Evolutionary conservation across 306 rosid genomes (phyloP).

Genomic region (Abrus pulchellus): DNA sequence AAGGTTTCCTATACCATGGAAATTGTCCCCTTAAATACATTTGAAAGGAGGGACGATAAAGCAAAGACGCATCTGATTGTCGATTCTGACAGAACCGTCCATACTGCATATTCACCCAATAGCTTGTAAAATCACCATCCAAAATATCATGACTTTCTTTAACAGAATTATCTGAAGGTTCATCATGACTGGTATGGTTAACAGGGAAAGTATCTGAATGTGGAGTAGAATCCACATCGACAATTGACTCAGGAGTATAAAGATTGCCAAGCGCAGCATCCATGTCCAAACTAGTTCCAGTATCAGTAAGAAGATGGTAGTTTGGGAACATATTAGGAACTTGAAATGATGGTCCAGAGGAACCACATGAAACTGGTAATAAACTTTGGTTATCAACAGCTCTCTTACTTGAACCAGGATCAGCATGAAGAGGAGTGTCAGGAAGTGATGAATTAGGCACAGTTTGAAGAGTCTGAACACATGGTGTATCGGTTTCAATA

Average conservation of each 20-base stretch:
- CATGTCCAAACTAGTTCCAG: constrained; percentile 56
- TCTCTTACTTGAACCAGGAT: constrained; percentile 59
- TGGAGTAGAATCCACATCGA: constrained; percentile 50
- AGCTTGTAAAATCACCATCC: constrained; percentile 61
- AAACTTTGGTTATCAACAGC: constrained; percentile 55
- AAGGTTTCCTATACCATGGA: constrained; percentile 61
- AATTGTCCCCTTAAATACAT: constrained; percentile 53
- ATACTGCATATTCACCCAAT: constrained; percentile 65
- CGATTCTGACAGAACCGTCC: constrained; percentile 63
- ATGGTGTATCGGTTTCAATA: constrained; percentile 50
- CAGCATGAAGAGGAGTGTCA: constrained; percentile 50
- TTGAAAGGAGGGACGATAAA: constrained; percentile 50
- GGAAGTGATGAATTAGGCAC: constrained; percentile 59
- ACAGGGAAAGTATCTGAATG: constrained; percentile 42
- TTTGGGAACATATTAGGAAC: constrained; percentile 58
- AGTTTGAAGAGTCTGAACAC: constrained; percentile 59
- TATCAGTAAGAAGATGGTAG: constrained; percentile 57
- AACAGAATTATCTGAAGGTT: constrained; percentile 51
- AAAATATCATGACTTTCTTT: constrained; percentile 60
- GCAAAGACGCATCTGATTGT: constrained; percentile 32
- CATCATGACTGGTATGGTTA: constrained; percentile 42
- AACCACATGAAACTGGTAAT: constrained; percentile 58
- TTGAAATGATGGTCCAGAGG: constrained; percentile 65
- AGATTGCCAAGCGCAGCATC: constrained; percentile 54
- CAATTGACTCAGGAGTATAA: constrained; percentile 47